Evolutionary conservation across 345 rosid species (phyloP).

Genomic region (Trapa bicornis): DNA sequence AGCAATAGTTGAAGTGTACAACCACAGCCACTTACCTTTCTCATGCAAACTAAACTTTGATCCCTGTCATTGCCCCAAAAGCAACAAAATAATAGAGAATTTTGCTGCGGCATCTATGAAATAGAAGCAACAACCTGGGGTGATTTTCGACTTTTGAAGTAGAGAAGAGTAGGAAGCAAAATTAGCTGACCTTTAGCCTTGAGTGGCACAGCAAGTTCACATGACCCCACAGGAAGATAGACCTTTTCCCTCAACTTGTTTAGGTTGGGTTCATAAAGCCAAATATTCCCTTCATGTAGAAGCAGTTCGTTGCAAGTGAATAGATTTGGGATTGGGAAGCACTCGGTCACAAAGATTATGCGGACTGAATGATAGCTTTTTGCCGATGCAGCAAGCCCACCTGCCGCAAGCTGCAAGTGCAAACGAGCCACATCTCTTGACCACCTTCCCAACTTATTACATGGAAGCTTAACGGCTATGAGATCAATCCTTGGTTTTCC

Average conservation of each 20-base stretch:
- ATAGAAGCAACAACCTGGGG: background rate
- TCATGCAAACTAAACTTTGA: no score
- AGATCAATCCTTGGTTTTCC: conserved; percentile 70
- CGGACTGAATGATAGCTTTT: conserved; percentile 63
- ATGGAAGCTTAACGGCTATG: conserved; percentile 69
- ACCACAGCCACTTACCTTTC: background rate
- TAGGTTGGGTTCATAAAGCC: conserved; percentile 69
- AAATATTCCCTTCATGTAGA: conserved; percentile 37
- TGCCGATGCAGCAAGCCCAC: conserved; percentile 63
- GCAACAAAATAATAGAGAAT: background rate
- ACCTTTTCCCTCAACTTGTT: conserved; percentile 48
- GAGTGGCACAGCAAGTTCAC: conserved; percentile 79
- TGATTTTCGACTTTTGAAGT: background rate
- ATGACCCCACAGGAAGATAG: conserved; percentile 72
- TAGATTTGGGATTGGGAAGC: conserved; percentile 69
- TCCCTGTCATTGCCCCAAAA: background rate
- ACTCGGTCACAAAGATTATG: conserved; percentile 54
- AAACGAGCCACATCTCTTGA: conserved; percentile 74
- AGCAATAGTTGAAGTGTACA: background rate
- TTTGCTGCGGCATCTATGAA: background rate
- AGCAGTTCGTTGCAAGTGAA: conserved; percentile 70
- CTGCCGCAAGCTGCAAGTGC: conserved; percentile 79
- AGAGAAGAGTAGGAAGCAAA: background rate
- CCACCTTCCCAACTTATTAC: conserved; percentile 54
- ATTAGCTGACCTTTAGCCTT: conserved; percentile 57